phyloP scores from a whole-genome alignment of 345 rosid genomes.

The Cardamine resedifolia region DNA sequence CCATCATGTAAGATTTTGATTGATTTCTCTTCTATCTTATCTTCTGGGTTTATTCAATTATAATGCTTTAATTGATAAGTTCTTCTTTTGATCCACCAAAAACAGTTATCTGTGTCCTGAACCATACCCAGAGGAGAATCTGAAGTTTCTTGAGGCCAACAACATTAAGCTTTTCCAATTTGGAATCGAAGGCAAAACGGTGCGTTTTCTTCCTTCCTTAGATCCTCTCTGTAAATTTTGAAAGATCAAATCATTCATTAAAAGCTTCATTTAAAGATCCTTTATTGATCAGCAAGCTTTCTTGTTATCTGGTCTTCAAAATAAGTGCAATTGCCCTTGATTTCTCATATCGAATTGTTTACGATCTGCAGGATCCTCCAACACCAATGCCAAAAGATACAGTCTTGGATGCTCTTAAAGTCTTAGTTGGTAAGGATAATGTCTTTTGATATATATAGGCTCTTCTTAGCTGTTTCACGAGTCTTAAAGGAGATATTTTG shows the following conservation, averaged over 20 bases:
- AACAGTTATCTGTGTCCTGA: slow-evolving; percentile 81
- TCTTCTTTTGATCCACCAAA: background rate
- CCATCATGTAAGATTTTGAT: slow-evolving; percentile 56
- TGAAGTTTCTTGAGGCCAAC: slow-evolving; percentile 54
- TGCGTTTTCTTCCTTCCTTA: too few relatives aligned
- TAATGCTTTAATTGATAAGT: background rate
- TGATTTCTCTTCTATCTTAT: slow-evolving; percentile 4
- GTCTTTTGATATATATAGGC: background rate
- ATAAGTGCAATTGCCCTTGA: too few relatives aligned
- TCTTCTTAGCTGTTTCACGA: slow-evolving; percentile 10
- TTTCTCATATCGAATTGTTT: background rate
- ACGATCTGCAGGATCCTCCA: slow-evolving; percentile 51
- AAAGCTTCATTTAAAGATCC: background rate
- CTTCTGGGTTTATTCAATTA: background rate
- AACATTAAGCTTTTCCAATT: slow-evolving; percentile 71
- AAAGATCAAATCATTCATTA: too few relatives aligned
- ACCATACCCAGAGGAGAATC: slow-evolving; percentile 75
- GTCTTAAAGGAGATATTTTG: slow-evolving; percentile 2
- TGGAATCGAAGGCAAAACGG: slow-evolving; percentile 80
- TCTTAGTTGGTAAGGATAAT: slow-evolving; percentile 59
- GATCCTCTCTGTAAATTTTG: too few relatives aligned
- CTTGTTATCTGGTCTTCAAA: background rate
- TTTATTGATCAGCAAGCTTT: background rate
- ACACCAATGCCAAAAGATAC: slow-evolving; percentile 51
- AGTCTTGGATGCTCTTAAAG: slow-evolving; percentile 63